Conservation (phyloP, 768 basidiomycete genomes). For the Lyophyllum atratum region DNA sequence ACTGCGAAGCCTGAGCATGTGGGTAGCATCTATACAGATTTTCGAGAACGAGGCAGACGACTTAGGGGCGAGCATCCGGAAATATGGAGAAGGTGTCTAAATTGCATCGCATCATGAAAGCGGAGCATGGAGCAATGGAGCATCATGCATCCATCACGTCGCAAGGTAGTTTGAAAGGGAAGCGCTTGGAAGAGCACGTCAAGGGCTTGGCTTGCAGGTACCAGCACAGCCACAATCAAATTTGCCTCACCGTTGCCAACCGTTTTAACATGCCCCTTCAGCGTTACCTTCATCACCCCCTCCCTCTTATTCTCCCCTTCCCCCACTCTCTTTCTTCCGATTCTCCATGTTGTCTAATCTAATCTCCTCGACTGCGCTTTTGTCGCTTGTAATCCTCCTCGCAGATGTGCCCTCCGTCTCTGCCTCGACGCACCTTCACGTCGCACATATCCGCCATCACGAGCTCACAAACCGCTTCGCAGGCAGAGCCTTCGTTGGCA, state of each 20-base stretch:
- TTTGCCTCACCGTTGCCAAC: not conserved
- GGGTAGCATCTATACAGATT: not conserved
- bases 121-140: too few species aligned
- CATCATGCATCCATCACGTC: too few species aligned
- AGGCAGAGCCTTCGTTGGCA: not conserved
- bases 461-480: conserved; percentile 20
- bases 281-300: not conserved
- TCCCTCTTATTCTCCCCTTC: conserved; percentile 1
- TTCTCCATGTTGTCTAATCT: conserved; percentile 23
- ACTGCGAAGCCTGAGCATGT: not conserved
- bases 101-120: too few species aligned
- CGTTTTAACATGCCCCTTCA: not conserved
- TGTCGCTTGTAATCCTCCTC: conserved; percentile 21
- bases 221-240: conserved; percentile 15
- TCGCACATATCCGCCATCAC: conserved; percentile 23
- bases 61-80: too few species aligned
- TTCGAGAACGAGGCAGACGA: not conserved
- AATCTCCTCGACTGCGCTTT: conserved; percentile 21
- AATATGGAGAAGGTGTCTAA: too few species aligned
- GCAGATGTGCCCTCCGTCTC: conserved; percentile 14
- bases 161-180: too few species aligned
- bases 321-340: conserved; percentile 4
- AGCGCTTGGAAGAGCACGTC: not conserved
- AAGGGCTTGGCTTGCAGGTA: not conserved
- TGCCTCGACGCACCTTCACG: conserved; percentile 18